A percentile compares a stretch with the other conserved stretches of the same genome.
Conservation (phyloP, 345 rosid genomes). For the Anastatica hierochuntica region DNA sequence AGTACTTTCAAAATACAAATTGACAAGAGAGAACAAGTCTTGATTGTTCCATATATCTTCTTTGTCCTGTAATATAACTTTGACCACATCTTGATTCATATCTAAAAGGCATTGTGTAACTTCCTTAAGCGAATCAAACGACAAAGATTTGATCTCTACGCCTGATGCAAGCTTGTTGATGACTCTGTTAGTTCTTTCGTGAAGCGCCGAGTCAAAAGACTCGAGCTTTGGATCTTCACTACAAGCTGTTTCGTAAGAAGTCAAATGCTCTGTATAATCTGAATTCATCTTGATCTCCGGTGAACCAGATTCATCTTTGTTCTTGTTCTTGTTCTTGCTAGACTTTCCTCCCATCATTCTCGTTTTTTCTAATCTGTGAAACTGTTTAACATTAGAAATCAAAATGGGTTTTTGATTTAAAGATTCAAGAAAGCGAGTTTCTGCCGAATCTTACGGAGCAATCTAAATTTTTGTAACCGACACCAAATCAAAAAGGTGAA, state of each 20-base stretch:
- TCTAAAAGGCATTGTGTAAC: constrained; percentile 60
- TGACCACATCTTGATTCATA: constrained; percentile 75
- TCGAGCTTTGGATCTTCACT: constrained; percentile 53
- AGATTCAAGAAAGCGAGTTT: neutral
- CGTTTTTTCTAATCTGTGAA: too few species aligned
- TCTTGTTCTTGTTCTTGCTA: constrained; percentile 22
- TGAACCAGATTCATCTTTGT: constrained; percentile 1
- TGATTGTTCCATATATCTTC: constrained; percentile 66
- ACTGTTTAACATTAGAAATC: too few species aligned
- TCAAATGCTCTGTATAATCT: constrained; percentile 35
- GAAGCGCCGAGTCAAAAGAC: constrained; percentile 55
- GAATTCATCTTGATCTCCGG: constrained; percentile 29
- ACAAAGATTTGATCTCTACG: constrained; percentile 46
- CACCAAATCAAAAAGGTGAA: neutral
- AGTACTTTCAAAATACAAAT: constrained; percentile 61
- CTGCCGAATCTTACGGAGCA: neutral
- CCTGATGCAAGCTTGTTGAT: constrained; percentile 45
- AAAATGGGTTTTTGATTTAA: neutral
- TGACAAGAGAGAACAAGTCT: constrained; percentile 52
- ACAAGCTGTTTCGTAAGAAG: constrained; percentile 69
- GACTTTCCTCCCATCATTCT: too few species aligned
- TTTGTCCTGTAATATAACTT: constrained; percentile 55
- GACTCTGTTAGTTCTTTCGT: constrained; percentile 50
- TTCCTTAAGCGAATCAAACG: constrained; percentile 70
- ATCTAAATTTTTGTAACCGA: neutral